Evolutionary conservation across 768 basidiomycete species (phyloP), one percentile per base, ranked within the genome.

Genomic region (Phylloporus sp.): DNA sequence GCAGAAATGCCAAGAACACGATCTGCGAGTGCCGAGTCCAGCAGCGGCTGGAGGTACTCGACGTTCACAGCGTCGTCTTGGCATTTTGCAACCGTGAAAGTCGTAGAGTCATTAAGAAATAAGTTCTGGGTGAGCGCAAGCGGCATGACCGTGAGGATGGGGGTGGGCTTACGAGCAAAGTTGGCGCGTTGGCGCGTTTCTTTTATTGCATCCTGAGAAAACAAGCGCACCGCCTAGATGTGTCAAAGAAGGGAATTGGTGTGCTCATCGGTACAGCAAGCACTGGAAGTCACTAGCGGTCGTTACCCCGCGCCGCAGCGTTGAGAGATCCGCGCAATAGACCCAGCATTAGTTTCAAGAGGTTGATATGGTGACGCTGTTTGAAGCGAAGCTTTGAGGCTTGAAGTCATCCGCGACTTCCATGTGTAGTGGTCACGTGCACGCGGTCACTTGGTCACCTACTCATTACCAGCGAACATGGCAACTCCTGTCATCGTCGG

Each of bases 401-500:
- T n/a, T n/a, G n/a, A n/a, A n/a, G n/a, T n/a, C n/a, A n/a, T n/a
- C n/a, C n/a, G n/a, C n/a, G n/a, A n/a, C n/a, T n/a, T n/a, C n/a
- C n/a, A n/a, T n/a, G n/a, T n/a, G n/a, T n/a, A 18, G 5, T 20
- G 10, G 43, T 61, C 57, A 62, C 60, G 59, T 58, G 56, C 11
- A 4, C 26, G n/a, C 7, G 20, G 18, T 20, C 20, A 41, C 39
- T 20, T 18, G 16, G 7, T n/a, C 34, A 18, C 34, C 31, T 7
- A 24, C 34, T 20, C 15, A 12, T n/a, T 16, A 35, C 26, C 20
- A 4, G 8, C 45, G 18, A 31, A 26, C 29, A 93, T 94, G 92
- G 78, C 91, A 15, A 91, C 90, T 32, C 82, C 90, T 49, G 67
- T 91, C 41, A 72, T 92, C 36, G 62, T 92, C 43, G 92, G 90